These are phyloP conservation scores for Chiua virens DNA, from an alignment of 768 basidiomycete genomes.

Conservation along the genomic window DNA sequence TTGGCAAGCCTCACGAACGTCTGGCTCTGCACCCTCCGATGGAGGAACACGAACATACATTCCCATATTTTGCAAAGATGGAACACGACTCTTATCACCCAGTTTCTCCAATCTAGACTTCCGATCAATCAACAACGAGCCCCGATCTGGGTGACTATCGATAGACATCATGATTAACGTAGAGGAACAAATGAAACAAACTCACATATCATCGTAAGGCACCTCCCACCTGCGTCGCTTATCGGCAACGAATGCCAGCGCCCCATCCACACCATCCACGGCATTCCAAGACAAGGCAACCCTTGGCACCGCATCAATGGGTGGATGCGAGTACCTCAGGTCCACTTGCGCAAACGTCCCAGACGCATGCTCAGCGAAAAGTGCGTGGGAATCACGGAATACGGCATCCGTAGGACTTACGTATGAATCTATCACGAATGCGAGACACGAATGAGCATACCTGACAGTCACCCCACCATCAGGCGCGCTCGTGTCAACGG, in stretches of 20 bases:
- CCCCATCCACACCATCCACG: constrained; percentile 40
- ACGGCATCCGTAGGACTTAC: constrained; percentile 49
- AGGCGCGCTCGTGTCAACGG: constrained; percentile 56
- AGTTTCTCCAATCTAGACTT: constrained; percentile 51
- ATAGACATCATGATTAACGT: constrained; percentile 1
- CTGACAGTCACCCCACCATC: constrained; percentile 79
- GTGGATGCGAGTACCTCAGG: constrained; percentile 59
- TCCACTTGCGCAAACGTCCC: constrained; percentile 83
- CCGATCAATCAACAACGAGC: constrained; percentile 22
- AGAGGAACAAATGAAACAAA: not conserved
- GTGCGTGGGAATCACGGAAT: constrained; percentile 67
- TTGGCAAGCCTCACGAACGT: constrained; percentile 63
- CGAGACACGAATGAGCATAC: constrained; percentile 37
- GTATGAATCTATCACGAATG: not conserved
- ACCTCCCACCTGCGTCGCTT: constrained; percentile 52
- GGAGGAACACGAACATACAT: constrained; percentile 35
- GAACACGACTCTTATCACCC: constrained; percentile 54
- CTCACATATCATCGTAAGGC: constrained; percentile 82
- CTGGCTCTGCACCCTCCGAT: constrained; percentile 27
- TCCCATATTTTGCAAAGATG: constrained; percentile 58
- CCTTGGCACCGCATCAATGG: constrained; percentile 67
- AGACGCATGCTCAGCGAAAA: constrained; percentile 73
- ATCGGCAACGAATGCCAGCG: constrained; percentile 67
- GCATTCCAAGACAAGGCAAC: constrained; percentile 64
- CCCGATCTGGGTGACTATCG: constrained; percentile 38